These are phyloP conservation scores for Yamadazyma kitorensis DNA, from an alignment of 805 yeast genomes.

Conservation along the genomic window DNA sequence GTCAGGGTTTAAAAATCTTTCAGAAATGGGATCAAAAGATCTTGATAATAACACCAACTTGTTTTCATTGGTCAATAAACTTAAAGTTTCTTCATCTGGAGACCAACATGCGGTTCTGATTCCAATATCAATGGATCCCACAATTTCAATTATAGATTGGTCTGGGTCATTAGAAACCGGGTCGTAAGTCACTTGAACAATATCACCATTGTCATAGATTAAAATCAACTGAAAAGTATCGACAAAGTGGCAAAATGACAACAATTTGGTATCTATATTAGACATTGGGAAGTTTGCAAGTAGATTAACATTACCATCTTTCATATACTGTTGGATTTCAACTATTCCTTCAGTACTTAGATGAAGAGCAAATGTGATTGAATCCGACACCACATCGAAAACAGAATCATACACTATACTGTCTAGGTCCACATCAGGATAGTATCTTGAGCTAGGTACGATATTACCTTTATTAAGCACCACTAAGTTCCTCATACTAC, in stretches of 20 bases:
- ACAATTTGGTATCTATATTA: slow-evolving; percentile 32
- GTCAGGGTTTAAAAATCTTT: slow-evolving; percentile 50
- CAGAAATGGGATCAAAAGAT: slow-evolving; percentile 75
- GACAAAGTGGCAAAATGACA: slow-evolving; percentile 65
- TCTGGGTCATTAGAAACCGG: slow-evolving; percentile 41
- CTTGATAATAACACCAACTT: slow-evolving; percentile 69
- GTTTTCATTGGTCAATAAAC: slow-evolving; percentile 59
- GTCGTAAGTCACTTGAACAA: slow-evolving; percentile 64
- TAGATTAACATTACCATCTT: slow-evolving; percentile 54
- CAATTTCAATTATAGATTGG: slow-evolving; percentile 64
- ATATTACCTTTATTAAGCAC: slow-evolving; percentile 55
- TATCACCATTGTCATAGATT: slow-evolving; percentile 73
- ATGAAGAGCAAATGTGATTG: slow-evolving; percentile 62
- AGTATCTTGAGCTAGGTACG: slow-evolving; percentile 50
- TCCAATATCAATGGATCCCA: slow-evolving; percentile 80
- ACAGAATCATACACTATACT: slow-evolving; percentile 34
- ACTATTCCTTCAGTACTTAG: slow-evolving; percentile 50
- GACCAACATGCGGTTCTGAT: slow-evolving; percentile 79
- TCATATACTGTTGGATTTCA: slow-evolving; percentile 76
- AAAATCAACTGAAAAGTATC: slow-evolving; percentile 66
- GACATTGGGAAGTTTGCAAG: slow-evolving; percentile 61
- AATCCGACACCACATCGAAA: slow-evolving; percentile 74
- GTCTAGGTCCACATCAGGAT: slow-evolving; percentile 58
- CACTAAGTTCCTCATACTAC: slow-evolving; percentile 47
- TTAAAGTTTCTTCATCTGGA: slow-evolving; percentile 83